Percentiles rank a stretch among this genome's conserved stretches.
These are phyloP conservation scores for Taphrina sp. DNA, from an alignment of 1,139 yeast species.

Conservation along the genomic window DNA sequence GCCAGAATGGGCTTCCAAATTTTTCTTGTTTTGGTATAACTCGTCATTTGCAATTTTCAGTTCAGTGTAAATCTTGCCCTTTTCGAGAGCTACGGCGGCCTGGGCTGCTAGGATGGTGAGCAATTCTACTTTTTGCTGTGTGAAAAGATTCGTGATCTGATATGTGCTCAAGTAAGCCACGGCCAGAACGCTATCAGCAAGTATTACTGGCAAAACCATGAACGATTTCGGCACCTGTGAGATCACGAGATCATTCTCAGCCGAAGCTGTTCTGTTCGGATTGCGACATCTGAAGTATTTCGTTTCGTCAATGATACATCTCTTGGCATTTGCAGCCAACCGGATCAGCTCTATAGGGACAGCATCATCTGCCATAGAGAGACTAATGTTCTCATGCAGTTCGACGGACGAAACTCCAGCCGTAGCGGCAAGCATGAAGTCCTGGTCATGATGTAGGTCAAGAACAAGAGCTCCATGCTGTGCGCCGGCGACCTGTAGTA, in stretches of 20 bases:
- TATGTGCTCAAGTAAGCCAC: constrained; percentile 38
- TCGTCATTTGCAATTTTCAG: constrained; percentile 15
- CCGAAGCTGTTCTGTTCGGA: constrained; percentile 35
- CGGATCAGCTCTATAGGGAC: constrained; percentile 34
- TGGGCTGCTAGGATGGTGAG: constrained; percentile 37
- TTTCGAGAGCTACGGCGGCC: constrained; percentile 38
- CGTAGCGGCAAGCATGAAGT: constrained; percentile 34
- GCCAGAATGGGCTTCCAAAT: constrained; percentile 8
- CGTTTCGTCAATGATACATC: constrained; percentile 33
- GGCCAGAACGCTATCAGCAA: constrained; percentile 31
- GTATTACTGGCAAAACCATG: constrained; percentile 22
- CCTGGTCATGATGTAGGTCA: constrained; percentile 33
- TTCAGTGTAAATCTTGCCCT: constrained; percentile 31
- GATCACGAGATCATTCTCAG: constrained; percentile 33
- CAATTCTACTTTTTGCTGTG: constrained; percentile 33
- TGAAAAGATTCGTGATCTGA: constrained; percentile 33
- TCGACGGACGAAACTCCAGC: constrained; percentile 35
- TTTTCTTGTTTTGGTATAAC: constrained; percentile 1
- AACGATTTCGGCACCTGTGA: constrained; percentile 23
- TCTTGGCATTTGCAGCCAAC: constrained; percentile 35
- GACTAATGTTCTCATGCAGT: constrained; percentile 18
- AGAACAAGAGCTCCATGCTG: constrained; percentile 36
- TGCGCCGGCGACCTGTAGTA: constrained; percentile 38
- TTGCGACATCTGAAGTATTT: constrained; percentile 23
- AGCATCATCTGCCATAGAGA: constrained; percentile 29